Evolutionary conservation across 768 basidiomycete genomes (phyloP), one percentile per base, ranked within the genome.

Genomic region (Leucocoprinus birnbaumii): DNA sequence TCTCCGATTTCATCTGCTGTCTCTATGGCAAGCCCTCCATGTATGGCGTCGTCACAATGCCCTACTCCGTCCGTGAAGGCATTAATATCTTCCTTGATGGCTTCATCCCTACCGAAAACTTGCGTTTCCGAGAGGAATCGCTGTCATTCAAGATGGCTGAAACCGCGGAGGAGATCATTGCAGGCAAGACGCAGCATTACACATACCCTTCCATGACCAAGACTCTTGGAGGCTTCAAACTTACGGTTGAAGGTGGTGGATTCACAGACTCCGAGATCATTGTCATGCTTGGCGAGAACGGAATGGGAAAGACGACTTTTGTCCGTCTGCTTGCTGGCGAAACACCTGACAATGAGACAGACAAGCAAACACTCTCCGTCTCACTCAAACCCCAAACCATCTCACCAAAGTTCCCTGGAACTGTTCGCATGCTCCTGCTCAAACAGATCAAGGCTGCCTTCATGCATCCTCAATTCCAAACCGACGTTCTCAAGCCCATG

Each of bases 231-330:
- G 68, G 67, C 60, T 99, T 99, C 86, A 98, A 99, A 72, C 84
- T 99, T 46, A 92, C 93, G 48, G 91, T 99, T 51, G 84, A 96
- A 63, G 74, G 71, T 0, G 97, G 97, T 22, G 82, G 82, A 31
- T 99, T 98, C 74, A 95, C 96, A n/a, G 95, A 98, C 67, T 98
- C 95, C 2, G 97, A 99, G 70, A 99, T 99, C 69, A 93, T 99
- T 63, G 97, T 99, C 69, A 91, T 99, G 87, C 77, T 99, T 31
- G 97, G 97, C 58, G 97, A 99, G 81, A 99, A 99, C 71, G 97
- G 97, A 48, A 99, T 94, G 2, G 95, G 97, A 37, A 99, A 99
- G 79, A 98, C 97, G 42, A 99, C 97, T 1, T 93, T 99, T 68
- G 94, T 99, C 54, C 91, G 95, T 58, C 75, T 99, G 52, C 80